Percentiles rank a stretch among this genome's conserved stretches.
These are phyloP conservation scores for Acacia concinna DNA, from an alignment of 331 rosid genomes.

Conservation along the genomic window DNA sequence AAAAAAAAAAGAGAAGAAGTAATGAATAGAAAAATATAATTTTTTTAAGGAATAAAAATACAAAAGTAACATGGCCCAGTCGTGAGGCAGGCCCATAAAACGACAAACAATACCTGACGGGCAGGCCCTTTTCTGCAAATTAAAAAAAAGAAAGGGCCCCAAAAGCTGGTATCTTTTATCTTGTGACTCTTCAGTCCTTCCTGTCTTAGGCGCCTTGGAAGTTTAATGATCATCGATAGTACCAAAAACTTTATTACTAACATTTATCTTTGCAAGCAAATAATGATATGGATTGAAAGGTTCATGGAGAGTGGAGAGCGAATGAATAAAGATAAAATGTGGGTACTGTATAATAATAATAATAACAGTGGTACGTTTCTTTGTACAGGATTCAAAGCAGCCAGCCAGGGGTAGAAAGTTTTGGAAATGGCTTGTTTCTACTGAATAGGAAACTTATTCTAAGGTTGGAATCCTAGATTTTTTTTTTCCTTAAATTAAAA, in stretches of 20 bases:
- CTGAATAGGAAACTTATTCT: neutral
- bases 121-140: constrained; percentile 58
- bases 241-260: neutral
- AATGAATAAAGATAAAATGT: neutral
- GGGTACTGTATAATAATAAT: no score
- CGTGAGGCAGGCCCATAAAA: constrained; percentile 55
- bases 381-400: neutral
- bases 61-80: constrained; percentile 39
- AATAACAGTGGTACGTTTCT: neutral
- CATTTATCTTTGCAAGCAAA: constrained; percentile 10
- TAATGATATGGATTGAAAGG: constrained; percentile 16
- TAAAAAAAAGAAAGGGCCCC: constrained; percentile 40
- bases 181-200: constrained; percentile 4
- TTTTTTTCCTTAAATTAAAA: no score
- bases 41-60: neutral
- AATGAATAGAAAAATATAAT: constrained; percentile 29
- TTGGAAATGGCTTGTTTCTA: neutral
- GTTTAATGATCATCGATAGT: constrained; percentile 25
- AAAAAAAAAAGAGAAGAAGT: no score
- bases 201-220: neutral
- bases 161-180: constrained; percentile 25
- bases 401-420: neutral
- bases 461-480: no score
- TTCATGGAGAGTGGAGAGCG: neutral
- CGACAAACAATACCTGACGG: constrained; percentile 61